A percentile compares a stretch with the other conserved stretches of the same genome.
Conservation (phyloP, 768 basidiomycete species). For the Termitomyces sp. region DNA sequence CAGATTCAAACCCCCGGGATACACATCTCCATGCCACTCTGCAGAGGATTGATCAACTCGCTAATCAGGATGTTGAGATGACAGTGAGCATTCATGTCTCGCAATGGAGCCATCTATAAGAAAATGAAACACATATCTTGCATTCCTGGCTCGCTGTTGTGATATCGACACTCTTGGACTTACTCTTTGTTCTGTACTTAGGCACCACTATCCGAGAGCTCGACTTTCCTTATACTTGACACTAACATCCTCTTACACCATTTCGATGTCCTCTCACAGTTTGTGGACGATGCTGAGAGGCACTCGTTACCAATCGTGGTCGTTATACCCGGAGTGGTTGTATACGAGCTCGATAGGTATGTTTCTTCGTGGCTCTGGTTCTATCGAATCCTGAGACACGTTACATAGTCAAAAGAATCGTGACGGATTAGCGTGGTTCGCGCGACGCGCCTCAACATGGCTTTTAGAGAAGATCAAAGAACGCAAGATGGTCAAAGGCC, state of each 20-base stretch:
- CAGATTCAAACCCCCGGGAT: conserved; percentile 13
- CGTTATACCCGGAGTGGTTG: conserved; percentile 69
- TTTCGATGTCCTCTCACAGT: conserved; percentile 56
- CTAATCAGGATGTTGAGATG: conserved; percentile 71
- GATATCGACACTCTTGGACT: not conserved
- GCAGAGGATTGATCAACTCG: conserved; percentile 45
- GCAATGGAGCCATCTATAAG: conserved; percentile 1
- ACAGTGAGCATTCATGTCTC: conserved; percentile 36
- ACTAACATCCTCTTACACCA: conserved; percentile 74
- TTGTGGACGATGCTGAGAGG: conserved; percentile 56
- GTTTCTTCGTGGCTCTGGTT: conserved; percentile 1
- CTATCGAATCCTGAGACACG: not conserved
- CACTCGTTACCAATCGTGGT: conserved; percentile 46
- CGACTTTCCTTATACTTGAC: conserved; percentile 59
- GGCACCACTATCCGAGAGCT: conserved; percentile 35
- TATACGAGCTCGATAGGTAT: conserved; percentile 74
- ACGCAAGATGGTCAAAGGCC: conserved; percentile 49
- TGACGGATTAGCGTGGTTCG: conserved; percentile 49
- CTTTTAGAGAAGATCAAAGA: conserved; percentile 56
- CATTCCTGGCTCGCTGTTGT: conserved; percentile 2
- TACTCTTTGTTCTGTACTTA: conserved; percentile 16
- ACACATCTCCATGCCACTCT: conserved; percentile 37
- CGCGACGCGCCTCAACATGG: conserved; percentile 67
- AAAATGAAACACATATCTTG: not conserved
- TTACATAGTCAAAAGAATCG: conserved; percentile 40